Base-by-base conservation (phyloP, 2,329 filamentous ascomycete genomes). In the Fusarium sublunatum region DNA sequence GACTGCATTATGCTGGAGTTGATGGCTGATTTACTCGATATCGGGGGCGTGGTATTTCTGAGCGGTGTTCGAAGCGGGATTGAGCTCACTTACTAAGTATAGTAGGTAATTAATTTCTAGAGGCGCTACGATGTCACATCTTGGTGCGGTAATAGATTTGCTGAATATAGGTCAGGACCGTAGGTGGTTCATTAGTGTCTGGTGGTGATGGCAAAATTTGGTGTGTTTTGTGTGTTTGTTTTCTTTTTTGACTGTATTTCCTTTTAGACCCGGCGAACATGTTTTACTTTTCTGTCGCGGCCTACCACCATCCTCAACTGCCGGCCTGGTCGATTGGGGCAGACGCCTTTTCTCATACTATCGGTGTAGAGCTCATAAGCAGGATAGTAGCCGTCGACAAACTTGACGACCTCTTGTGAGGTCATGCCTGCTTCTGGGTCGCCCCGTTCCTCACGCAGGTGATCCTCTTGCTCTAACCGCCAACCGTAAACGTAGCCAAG, bases 401-500 rank as follows among this genome's bases (percentile, higher is more conserved):
- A 97, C 42, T 83, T 81, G 53, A 86, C 81, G 39, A 97, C 91
- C 74, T 94, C 85, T 53, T 92, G 89, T 67, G 91, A 88, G 2
- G 86, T 90, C 93, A 97, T 97, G 28, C 92, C 93, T 0, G 82
- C 83, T 13, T 67, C 65, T 19, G 74, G 70, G 40, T 78, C 76
- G 8, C 91, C 92, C 64, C 85, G 90, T 22, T 82, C 77, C 7
- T 79, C 79, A 24, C 90, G 85, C 69, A 97, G 80, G 56, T 84
- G 84, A 43, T 84, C 83, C 77, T 97, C 93, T 77, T 96, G 92
- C 77, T 97, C 82, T 67, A 88, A 79, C 12, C 93, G 86, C 93
- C 93, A 97, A 60, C 84, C 85, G 70, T 97, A 97, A 48, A 96
- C 93, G 72, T 88, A 93, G 46, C 82, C 80, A 5, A 86, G 82